phyloP scores from a whole-genome alignment of 345 rosid species.

The Cardamine occulta region DNA sequence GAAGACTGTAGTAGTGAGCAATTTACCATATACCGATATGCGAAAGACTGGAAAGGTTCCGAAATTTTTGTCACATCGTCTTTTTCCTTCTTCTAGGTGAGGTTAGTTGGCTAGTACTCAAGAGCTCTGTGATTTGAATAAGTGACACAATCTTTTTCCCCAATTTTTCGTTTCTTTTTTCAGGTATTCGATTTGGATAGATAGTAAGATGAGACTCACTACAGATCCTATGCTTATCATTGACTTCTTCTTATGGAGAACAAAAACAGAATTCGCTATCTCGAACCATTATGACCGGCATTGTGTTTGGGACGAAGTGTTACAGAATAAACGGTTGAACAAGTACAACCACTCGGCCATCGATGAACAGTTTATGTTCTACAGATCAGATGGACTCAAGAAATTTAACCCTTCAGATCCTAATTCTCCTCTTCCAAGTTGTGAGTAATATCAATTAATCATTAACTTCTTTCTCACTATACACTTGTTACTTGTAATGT shows the following conservation, averaged over 20 bases:
- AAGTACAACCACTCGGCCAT: constrained; percentile 79
- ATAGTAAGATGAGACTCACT: constrained; percentile 88
- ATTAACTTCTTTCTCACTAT: background rate
- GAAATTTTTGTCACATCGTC: constrained; percentile 85
- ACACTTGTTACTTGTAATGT: constrained; percentile 23
- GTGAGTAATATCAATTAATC: constrained; percentile 50
- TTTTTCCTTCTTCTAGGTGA: constrained; percentile 93
- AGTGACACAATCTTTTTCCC: background rate
- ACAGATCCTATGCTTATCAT: constrained; percentile 80
- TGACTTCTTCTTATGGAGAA: constrained; percentile 87
- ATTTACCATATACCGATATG: constrained; percentile 80
- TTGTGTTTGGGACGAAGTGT: constrained; percentile 95
- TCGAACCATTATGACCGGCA: constrained; percentile 96
- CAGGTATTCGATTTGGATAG: constrained; percentile 97
- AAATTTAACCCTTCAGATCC: constrained; percentile 69
- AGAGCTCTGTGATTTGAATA: constrained; percentile 30
- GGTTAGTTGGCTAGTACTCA: constrained; percentile 39
- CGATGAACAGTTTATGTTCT: constrained; percentile 74
- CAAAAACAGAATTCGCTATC: constrained; percentile 83
- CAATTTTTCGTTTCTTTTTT: constrained; percentile 11
- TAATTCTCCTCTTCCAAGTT: constrained; percentile 74
- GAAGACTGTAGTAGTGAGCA: constrained; percentile 76
- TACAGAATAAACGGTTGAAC: constrained; percentile 76
- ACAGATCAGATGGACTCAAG: constrained; percentile 79
- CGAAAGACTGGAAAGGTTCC: constrained; percentile 95